Percentiles rank a stretch among this genome's conserved stretches.
phyloP scores from a whole-genome alignment of 768 basidiomycete genomes.

The Calocybe cyanea region DNA sequence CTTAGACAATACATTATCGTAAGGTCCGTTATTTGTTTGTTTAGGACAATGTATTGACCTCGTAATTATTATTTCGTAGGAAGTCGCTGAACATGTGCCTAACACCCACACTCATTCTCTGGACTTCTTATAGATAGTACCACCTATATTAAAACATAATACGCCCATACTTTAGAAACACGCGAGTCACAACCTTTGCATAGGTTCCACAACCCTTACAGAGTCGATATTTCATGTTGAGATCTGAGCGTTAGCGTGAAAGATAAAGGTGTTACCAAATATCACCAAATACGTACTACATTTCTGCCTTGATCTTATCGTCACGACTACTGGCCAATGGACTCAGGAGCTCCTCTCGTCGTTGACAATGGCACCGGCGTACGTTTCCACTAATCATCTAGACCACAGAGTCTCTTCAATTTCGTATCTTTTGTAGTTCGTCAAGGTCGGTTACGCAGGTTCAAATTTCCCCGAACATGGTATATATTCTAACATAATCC shows the following conservation, averaged over 20 bases:
- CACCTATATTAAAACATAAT: neutral
- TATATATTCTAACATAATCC: slow-evolving; percentile 25
- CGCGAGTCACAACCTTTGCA: no score
- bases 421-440: no score
- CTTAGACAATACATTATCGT: no score
- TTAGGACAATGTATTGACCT: no score
- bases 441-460: slow-evolving; percentile 87
- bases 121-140: neutral
- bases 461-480: slow-evolving; percentile 96
- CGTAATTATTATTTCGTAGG: no score
- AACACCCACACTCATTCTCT: neutral
- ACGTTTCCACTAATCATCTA: slow-evolving; percentile 29
- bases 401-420: no score
- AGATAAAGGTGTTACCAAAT: neutral
- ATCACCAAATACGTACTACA: neutral
- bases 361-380: slow-evolving; percentile 91
- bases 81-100: no score
- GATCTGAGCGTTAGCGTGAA: no score
- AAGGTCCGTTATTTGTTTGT: no score
- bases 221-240: no score
- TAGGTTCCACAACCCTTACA: no score
- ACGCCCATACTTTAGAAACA: no score
- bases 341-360: slow-evolving; percentile 56
- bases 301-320: neutral
- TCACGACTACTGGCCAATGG: slow-evolving; percentile 27